Evolutionary conservation across 2,329 filamentous ascomycete genomes (phyloP), one percentile per base, ranked within the genome.

Genomic region (Ascochyta lentis): DNA sequence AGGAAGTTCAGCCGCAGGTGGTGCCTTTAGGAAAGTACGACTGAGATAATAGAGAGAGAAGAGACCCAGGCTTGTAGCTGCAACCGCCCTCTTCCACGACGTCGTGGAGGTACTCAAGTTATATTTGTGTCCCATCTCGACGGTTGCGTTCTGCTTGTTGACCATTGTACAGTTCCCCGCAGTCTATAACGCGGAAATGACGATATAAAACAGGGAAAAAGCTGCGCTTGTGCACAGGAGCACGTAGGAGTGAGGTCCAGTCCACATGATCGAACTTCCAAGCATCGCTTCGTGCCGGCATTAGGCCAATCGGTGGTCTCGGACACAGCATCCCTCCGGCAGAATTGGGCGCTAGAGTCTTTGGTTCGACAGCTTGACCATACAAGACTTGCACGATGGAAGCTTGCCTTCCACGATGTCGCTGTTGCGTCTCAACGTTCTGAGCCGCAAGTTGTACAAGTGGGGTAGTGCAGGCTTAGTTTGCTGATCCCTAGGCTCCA

Each of bases 221-320:
- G 26, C 31, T 27, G 29, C 48, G 29, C 29, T 37, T 19, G 23
- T 38, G 44, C 47, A 35, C 38, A 55, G 60, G 50, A 29, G 29
- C 1, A 26, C 38, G 55, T 35, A 42, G 55, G 46, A 52, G 45
- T 40, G 46, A 46, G 34, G 40, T 39, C 23, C 13, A 45, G 29
- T 46, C 35, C n/a, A 58, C 45, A 45, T 42, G 47, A 48, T 43
- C 34, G 37, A 27, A 38, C 22, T 22, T 37, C 31, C 23, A 46
- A 26, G 42, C 35, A 31, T 41, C 8, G 16, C 31, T 6, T 47
- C 60, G 65, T 48, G 37, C 66, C 66, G 66, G 67, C 64, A 63
- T 55, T 46, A 23, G 24, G 39, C 66, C 49, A 68, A 68, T 68
- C 38, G 55, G 58, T 34, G 38, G 23, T 9, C 19, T 16, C 9